Evolutionary conservation across 2,329 filamentous ascomycete genomes (phyloP).

Genomic region (Didymella sp.): DNA sequence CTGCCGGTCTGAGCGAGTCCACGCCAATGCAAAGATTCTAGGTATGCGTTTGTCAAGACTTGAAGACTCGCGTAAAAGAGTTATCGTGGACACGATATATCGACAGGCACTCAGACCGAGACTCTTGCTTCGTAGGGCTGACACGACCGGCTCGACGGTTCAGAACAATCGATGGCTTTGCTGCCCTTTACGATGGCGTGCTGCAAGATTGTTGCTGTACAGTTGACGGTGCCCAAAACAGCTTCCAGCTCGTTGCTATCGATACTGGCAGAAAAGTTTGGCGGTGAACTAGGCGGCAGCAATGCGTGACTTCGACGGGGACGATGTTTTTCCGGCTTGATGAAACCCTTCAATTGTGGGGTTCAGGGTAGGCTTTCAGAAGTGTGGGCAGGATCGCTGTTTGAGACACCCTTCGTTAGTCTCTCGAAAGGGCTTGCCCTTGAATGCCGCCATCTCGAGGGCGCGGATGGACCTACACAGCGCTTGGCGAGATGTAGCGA

Average conservation of each 20-base stretch:
- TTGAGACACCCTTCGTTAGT: slow-evolving; percentile 39
- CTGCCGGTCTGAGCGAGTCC: not conserved
- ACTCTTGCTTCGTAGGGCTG: not conserved
- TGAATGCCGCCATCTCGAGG: slow-evolving; percentile 39
- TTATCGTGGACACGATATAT: slow-evolving; percentile 2
- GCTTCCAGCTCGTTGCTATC: slow-evolving; percentile 16
- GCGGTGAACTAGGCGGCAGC: slow-evolving; percentile 28
- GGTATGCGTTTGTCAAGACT: not conserved
- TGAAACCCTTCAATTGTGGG: slow-evolving; percentile 1
- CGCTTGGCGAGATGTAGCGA: slow-evolving; percentile 35
- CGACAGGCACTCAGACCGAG: not conserved
- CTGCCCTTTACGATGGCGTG: not conserved
- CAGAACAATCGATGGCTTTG: not conserved
- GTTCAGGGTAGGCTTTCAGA: slow-evolving; percentile 18
- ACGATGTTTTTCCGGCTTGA: slow-evolving; percentile 18
- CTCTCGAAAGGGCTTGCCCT: slow-evolving; percentile 41
- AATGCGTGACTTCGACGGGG: slow-evolving; percentile 19
- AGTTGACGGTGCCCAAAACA: slow-evolving; percentile 4
- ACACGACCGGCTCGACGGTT: not conserved
- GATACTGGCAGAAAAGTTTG: slow-evolving; percentile 32
- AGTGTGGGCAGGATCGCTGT: slow-evolving; percentile 29
- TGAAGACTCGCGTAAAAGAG: not conserved
- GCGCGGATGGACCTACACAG: slow-evolving; percentile 42
- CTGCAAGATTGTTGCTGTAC: not conserved
- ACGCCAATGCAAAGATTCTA: not conserved